Evolutionary conservation across 2,329 filamentous ascomycete genomes (phyloP), one percentile per base, ranked within the genome.

Genomic region (Fusarium temperatum): DNA sequence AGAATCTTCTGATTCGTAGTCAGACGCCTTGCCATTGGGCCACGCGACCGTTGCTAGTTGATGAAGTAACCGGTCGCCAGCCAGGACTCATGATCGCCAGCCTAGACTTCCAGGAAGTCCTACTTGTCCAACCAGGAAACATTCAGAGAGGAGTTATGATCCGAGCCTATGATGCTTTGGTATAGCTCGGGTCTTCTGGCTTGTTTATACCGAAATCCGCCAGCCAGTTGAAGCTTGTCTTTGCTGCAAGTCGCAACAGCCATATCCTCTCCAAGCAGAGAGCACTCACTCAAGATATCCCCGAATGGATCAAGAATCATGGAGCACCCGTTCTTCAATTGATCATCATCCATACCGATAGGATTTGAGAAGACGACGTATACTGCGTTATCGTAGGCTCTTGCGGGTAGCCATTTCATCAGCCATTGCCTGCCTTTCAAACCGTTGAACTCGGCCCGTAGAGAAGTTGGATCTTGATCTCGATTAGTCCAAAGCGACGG

Each of bases 1-100:
- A 77, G 72, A 76, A 79, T 79, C 78, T 79, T 77, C 78, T 79
- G 78, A 79, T 79, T 79, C 78, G 78, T 79, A 79, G 78, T 78
- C 78, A 79, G 78, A 79, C 78, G 78, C 78, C 78, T 78, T 79
- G 78, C 78, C 77, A 79, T 79, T 79, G 74, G 76, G 76, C 76
- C 76, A 78, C 76, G 76, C 68, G 68, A 75, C 72, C 72, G 8
- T 36, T 3, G 18, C 8, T 13, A 12, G 4, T 26, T 28, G 11
- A 48, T 50, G 32, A 42, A 22, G 1, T 17, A 39, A 53, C 0
- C 7, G 2, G 9, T 5, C 7, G 10, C 4, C 8, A 59, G 35
- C 26, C 48, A 48, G 12, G 12, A 0, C 24, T 53, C 12, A 53
- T 53, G 3, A 53, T 32, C 26, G 24, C 20, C 8, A 14, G 15